These are phyloP conservation scores for Ganoderma lingzhi DNA, from an alignment of 1,284 basidiomycete genomes.

Conservation along the genomic window DNA sequence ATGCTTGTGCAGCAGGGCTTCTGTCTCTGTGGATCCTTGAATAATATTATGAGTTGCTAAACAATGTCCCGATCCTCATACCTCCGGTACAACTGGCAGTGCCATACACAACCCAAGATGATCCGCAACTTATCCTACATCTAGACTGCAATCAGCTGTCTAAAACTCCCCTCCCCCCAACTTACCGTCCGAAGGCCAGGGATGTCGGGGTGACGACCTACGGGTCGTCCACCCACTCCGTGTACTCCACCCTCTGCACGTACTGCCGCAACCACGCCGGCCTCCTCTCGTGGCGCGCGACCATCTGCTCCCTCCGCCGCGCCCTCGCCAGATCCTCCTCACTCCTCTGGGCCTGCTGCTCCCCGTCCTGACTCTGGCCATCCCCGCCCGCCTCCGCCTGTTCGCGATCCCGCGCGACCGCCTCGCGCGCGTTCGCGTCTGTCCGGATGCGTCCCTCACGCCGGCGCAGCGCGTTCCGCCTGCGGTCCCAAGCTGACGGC, in stretches of 20 bases:
- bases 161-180: not conserved
- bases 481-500: constrained; percentile 79
- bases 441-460: constrained; percentile 75
- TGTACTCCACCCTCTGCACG: constrained; percentile 66
- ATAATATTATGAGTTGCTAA: constrained; percentile 1
- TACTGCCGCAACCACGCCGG: constrained; percentile 72
- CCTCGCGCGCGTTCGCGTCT: constrained; percentile 63
- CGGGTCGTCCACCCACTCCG: constrained; percentile 75
- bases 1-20: not conserved
- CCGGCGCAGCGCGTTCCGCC: constrained; percentile 63
- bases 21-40: not conserved
- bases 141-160: constrained; percentile 3
- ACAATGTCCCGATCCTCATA: not conserved
- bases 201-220: constrained; percentile 18
- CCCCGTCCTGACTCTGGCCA: not conserved
- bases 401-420: constrained; percentile 35
- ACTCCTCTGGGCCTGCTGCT: constrained; percentile 10
- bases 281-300: constrained; percentile 56
- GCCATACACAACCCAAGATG: constrained; percentile 6
- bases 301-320: constrained; percentile 51
- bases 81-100: not conserved
- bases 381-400: constrained; percentile 32
- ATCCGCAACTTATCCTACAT: constrained; percentile 25
- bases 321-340: constrained; percentile 45
- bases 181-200: not conserved